Conservation (phyloP, 2,329 filamentous ascomycete genomes). For the Neoscytalidium dimidiatum region DNA sequence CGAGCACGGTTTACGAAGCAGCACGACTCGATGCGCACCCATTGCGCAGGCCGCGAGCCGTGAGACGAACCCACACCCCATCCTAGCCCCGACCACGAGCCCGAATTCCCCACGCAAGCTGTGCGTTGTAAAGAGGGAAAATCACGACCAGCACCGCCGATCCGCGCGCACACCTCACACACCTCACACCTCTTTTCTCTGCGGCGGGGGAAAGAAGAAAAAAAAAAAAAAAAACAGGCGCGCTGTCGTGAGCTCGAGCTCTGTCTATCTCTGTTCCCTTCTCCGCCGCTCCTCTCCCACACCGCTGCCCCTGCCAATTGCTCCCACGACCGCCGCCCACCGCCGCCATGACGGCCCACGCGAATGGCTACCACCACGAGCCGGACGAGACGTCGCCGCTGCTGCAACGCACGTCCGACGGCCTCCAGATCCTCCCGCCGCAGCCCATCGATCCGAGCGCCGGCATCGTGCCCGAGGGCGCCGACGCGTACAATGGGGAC, state of each 20-base stretch:
- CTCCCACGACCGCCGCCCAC: background rate
- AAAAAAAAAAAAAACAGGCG: no score
- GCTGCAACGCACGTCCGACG: constrained; percentile 28
- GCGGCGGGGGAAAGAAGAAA: no score
- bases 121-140: background rate
- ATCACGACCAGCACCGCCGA: background rate
- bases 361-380: constrained; percentile 43
- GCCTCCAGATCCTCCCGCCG: constrained; percentile 16
- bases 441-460: constrained; percentile 28
- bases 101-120: background rate
- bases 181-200: background rate
- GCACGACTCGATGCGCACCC: constrained; percentile 1
- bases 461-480: constrained; percentile 30
- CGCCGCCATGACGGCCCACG: constrained; percentile 9
- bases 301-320: background rate
- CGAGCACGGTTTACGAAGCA: background rate
- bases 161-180: background rate
- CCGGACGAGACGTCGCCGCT: constrained; percentile 51
- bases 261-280: background rate
- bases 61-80: background rate
- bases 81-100: background rate
- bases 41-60: constrained; percentile 2
- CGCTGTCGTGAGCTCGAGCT: no score
- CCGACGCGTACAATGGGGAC: constrained; percentile 24
- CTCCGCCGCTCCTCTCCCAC: background rate